Base-by-base conservation (phyloP, 2,329 filamentous ascomycete genomes). In the Claviceps cyperi region DNA sequence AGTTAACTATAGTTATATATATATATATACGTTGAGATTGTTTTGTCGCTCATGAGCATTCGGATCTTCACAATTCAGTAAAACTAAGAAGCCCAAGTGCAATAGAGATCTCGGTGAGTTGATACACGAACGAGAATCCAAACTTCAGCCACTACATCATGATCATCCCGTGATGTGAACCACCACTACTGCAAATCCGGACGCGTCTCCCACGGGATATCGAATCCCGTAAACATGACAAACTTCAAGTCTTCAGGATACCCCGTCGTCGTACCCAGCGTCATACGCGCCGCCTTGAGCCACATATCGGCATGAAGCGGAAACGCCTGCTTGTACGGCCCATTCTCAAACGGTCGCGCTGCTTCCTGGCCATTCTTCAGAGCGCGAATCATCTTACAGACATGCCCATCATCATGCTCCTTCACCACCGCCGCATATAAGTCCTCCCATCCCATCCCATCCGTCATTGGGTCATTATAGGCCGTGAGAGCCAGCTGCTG, bases 371-470 rank as follows among this genome's bases (percentile, higher is more conserved):
- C 66, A 48, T 61, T 62, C 53, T 63, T 63, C 41, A 64, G 32
- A 0, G 64, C 64, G 4, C 65, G 58, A 4, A 66, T 50, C 36
- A 65, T 61, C 55, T 68, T 68, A 39, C 57, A 61, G 0, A 58
- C 56, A 53, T 68, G 65, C 0, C 64, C 64, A 40, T 68, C 65
- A 41, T 67, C 66, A 40, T 62, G 59, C 14, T 50, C 37, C 11
- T 51, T 45, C 17, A 49, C 57, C 5, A 63, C 54, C 1, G 47
- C 58, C 0, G 39, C 14, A 53, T 54, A 67, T 3, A 66, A 41
- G 7, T 57, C 55, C 0, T 49, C 21, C 65, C 65, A 67, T 22
- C 21, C 51, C 54, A 56, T 48, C 1, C 39, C 52, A 1, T 55
- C 51, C 47, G 57, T 60, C 4, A 38, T 13, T 1, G 45, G 38